A percentile compares a stretch with the other conserved stretches of the same genome.
Conservation (phyloP, 2,329 filamentous ascomycete species). For the Fusarium agapanthi region DNA sequence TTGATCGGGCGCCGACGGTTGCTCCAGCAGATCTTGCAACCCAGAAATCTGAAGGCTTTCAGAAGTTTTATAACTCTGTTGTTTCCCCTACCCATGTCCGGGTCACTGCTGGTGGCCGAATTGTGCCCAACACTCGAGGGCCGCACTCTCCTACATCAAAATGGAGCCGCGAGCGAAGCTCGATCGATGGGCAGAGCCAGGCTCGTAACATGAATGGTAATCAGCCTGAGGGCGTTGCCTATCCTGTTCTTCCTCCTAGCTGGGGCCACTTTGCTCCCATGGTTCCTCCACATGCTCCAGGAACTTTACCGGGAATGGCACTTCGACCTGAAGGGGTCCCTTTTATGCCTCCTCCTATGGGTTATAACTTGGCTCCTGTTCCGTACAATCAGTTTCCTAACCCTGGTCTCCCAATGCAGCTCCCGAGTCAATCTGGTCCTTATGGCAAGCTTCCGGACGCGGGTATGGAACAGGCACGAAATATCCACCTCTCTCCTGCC, state of each 20-base stretch:
- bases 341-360: slow-evolving; percentile 53
- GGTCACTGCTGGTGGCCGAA: slow-evolving; percentile 72
- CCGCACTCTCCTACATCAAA: slow-evolving; percentile 63
- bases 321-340: slow-evolving; percentile 46
- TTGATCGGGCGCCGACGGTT: slow-evolving; percentile 57
- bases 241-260: slow-evolving; percentile 41
- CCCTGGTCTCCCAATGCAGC: slow-evolving; percentile 23
- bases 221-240: slow-evolving; percentile 33
- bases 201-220: slow-evolving; percentile 32
- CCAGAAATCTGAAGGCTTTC: slow-evolving; percentile 72
- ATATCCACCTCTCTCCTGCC: slow-evolving; percentile 49
- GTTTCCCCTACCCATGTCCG: slow-evolving; percentile 72
- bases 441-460: slow-evolving; percentile 45
- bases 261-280: slow-evolving; percentile 45
- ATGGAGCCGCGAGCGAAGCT: slow-evolving; percentile 54
- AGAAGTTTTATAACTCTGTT: slow-evolving; percentile 74
- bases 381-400: slow-evolving; percentile 37
- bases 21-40: slow-evolving; percentile 62
- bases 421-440: slow-evolving; percentile 28
- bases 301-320: slow-evolving; percentile 44
- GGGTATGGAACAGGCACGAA: slow-evolving; percentile 45
- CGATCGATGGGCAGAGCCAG: slow-evolving; percentile 33
- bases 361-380: slow-evolving; percentile 46
- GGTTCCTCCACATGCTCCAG: slow-evolving; percentile 45
- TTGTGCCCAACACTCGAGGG: slow-evolving; percentile 70